Base-by-base conservation (phyloP, 1,284 basidiomycete genomes). In the Leccinum subrobustum region DNA sequence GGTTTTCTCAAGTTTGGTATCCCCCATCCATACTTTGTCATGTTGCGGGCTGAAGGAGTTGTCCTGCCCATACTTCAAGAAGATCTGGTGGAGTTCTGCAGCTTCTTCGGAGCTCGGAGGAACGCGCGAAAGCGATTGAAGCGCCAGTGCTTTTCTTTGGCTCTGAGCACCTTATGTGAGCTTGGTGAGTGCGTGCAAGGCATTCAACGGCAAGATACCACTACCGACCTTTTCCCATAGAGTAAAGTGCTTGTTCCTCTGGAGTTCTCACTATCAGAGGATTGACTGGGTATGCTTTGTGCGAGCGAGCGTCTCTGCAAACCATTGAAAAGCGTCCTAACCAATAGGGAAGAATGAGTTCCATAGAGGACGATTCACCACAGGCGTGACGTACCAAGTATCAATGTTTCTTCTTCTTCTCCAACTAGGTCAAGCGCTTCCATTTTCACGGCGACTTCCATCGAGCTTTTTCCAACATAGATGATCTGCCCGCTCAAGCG, bases 401-500 rank as follows among this genome's bases (percentile, higher is more conserved):
- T 79, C 23, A 90, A 79, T 0, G 88, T 89, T 65, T 85, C 78
- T 29, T 85, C 78, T 29, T 85, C 74, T 23, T 20, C 20, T 20
- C 76, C 76, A 31, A 77, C 74, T 29, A 70, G 68, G 39, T 79
- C 77, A 42, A 89, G 70, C 18, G 81, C 86, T 70, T 93, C 89
- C 87, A 93, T 91, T 70, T 88, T 90, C 37, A 93, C 88, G 2
- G 86, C 89, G 27, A 93, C 85, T 70, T 93, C 91, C 84, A 93
- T 91, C 0, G 88, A 91, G 60, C 87, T 90, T 42, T 74, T 79
- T 0, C 91, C 92, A 0, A 89, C 89, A 68, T 89, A 89, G 25
- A 92, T 88, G 23, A 93, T 90, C 67, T 93, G 91, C 0, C 91
- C 92, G 47, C 86, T 87, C 47, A 93, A 77, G 23, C 87, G 81